These are phyloP conservation scores for Vigna mungo DNA, from an alignment of 306 rosid species.

Conservation along the genomic window DNA sequence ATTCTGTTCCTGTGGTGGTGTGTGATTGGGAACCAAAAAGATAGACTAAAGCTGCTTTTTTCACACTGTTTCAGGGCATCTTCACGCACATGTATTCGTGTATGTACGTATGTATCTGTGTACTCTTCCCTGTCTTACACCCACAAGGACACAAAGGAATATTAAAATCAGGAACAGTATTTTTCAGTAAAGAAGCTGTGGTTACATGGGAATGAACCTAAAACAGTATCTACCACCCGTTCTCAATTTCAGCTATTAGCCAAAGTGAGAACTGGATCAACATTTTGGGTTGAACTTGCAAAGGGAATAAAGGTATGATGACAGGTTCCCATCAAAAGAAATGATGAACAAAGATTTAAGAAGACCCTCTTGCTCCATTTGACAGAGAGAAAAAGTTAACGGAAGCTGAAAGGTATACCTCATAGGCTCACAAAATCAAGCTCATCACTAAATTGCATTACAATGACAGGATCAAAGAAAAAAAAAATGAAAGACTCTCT, in stretches of 20 bases:
- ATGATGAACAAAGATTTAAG: slow-evolving; percentile 31
- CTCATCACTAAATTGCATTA: not conserved
- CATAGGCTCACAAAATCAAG: not conserved
- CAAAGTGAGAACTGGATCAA: slow-evolving; percentile 40
- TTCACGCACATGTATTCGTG: slow-evolving; percentile 48
- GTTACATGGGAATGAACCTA: slow-evolving; percentile 50
- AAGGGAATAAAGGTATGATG: slow-evolving; percentile 51
- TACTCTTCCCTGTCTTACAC: slow-evolving; percentile 38
- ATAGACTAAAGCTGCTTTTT: slow-evolving; percentile 72
- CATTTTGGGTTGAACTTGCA: slow-evolving; percentile 43
- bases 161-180: slow-evolving; percentile 40
- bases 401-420: slow-evolving; percentile 39
- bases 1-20: slow-evolving; percentile 90
- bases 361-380: slow-evolving; percentile 48
- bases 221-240: slow-evolving; percentile 55
- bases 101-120: not conserved
- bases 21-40: slow-evolving; percentile 69
- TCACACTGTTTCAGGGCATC: slow-evolving; percentile 76
- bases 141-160: slow-evolving; percentile 36
- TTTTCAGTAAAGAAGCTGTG: slow-evolving; percentile 43
- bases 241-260: slow-evolving; percentile 50
- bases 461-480: slow-evolving; percentile 27
- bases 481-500: slow-evolving; percentile 4
- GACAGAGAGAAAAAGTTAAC: slow-evolving; percentile 51
- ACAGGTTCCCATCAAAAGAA: slow-evolving; percentile 58